These are phyloP conservation scores for Lactarius vividus DNA, from an alignment of 768 basidiomycete species.

Conservation along the genomic window DNA sequence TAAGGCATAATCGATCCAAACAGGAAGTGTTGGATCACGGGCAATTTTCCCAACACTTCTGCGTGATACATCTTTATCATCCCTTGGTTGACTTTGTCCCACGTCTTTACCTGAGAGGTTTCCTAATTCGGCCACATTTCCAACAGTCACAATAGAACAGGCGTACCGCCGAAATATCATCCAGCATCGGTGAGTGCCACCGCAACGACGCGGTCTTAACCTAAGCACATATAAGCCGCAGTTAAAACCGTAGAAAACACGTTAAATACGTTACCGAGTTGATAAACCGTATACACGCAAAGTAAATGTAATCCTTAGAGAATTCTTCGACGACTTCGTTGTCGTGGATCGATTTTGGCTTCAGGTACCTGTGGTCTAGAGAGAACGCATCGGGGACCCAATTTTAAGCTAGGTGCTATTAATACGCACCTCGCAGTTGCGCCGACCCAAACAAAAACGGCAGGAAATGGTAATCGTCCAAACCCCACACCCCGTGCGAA, in stretches of 20 bases:
- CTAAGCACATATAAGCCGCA: conserved; percentile 38
- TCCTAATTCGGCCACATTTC: too few species aligned
- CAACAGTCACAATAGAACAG: neutral
- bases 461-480: conserved; percentile 96
- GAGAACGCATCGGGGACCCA: neutral
- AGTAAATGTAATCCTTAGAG: conserved; percentile 91
- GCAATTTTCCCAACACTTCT: conserved; percentile 92
- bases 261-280: conserved; percentile 64
- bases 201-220: conserved; percentile 93
- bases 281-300: conserved; percentile 93
- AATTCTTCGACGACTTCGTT: conserved; percentile 90
- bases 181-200: conserved; percentile 99
- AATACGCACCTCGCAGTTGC: conserved; percentile 56
- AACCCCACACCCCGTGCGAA: conserved; percentile 98
- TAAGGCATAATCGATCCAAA: conserved; percentile 81
- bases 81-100: conserved; percentile 94
- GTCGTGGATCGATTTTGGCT: conserved; percentile 92
- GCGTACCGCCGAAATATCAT: conserved; percentile 86
- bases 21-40: conserved; percentile 94
- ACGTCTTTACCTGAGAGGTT: conserved; percentile 64
- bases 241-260: neutral
- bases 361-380: conserved; percentile 73
- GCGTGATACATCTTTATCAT: conserved; percentile 99
- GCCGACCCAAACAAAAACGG: conserved; percentile 87
- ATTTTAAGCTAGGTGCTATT: neutral